Base-by-base conservation (phyloP, 805 yeast genomes). In the Komagataella populi region DNA sequence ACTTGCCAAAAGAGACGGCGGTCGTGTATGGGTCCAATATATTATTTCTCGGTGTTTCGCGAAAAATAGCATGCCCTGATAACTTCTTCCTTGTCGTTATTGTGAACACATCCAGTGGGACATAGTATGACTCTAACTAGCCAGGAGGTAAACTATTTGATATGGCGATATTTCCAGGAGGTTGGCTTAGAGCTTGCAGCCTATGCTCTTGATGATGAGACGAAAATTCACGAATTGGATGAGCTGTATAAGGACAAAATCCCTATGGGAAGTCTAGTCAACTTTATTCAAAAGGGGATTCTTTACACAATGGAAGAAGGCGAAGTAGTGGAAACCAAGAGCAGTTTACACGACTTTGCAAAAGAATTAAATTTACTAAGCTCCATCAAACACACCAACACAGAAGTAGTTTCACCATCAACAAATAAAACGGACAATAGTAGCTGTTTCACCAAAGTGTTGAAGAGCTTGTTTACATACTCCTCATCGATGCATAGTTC, bases 161-260 rank as follows among this genome's bases (percentile, higher is more conserved):
- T 91, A 51, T 93, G 96, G 96, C 70, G 97, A 55, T 93, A 91
- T 61, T 73, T 89, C 44, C 96, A 88, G 61, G 98, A 93, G 63
- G 71, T 83, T 5, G 95, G 95, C 2, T 72, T 74, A 45, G 90
- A 86, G 50, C 72, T 87, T 18, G 73, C 93, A 1, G 89, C 96
- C 0, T 80, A 76, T 59, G 95, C 96, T 0, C 67, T 93, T 24
- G 87, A 84, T 55, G 83, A 85, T 56, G 90, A 86, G 57, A 71
- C 91, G 0, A 68, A 74, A 18, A 82, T 85, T 8, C 72, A 78
- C 55, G 71, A 72, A 18, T 74, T 77, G 54, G 96, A 81, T 48
- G 63, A 63, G 2, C 67, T 68, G 51, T 73, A 76, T 54, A 70
- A 76, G 1, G 68, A 68, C 6, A 67, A 70, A 48, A 77, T 87